A percentile compares a stretch with the other conserved stretches of the same genome.
Evolutionary conservation across 352 stramenopile species (phyloP).

Genomic region (Blastocystis sp.): DNA sequence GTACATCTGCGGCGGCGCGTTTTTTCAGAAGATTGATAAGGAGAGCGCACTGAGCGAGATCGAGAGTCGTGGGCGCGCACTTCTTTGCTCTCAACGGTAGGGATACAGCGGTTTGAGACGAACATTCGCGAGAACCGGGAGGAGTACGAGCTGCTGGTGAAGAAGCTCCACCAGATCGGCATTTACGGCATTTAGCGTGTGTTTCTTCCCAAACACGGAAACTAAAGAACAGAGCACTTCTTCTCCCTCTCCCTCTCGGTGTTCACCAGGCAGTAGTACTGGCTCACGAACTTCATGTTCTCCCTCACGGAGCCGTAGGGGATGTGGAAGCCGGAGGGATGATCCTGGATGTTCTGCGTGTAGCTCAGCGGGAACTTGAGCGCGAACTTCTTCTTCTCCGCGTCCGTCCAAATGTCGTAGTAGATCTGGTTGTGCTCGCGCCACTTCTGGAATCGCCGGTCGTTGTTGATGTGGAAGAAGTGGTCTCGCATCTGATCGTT

Average conservation of each 20-base stretch:
- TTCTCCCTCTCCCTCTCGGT: neutral
- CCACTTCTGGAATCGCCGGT: constrained; percentile 88
- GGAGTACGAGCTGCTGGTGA: constrained; percentile 20
- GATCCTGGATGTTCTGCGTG: constrained; percentile 49
- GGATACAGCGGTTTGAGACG: constrained; percentile 28
- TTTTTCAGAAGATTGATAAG: constrained; percentile 61
- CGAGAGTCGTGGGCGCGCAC: neutral
- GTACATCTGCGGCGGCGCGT: constrained; percentile 55
- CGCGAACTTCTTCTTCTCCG: constrained; percentile 53
- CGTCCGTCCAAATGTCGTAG: constrained; percentile 76
- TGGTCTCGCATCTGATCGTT: constrained; percentile 99
- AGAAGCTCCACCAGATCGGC: constrained; percentile 41
- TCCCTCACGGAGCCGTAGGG: constrained; percentile 44
- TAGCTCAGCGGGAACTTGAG: constrained; percentile 45
- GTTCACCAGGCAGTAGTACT: constrained; percentile 42
- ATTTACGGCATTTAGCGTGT: constrained; percentile 42
- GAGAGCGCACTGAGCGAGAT: constrained; percentile 35
- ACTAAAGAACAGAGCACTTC: constrained; percentile 20
- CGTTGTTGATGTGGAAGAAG: constrained; percentile 97
- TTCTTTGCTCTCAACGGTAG: constrained; percentile 2
- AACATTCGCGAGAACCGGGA: constrained; percentile 25
- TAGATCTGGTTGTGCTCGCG: constrained; percentile 91
- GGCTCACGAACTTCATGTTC: constrained; percentile 49
- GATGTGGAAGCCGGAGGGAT: constrained; percentile 34
- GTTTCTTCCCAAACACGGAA: constrained; percentile 52